These are phyloP conservation scores for Syncephalastrum sp. DNA, from an alignment of 371 early-diverging fungal genomes.

Conservation along the genomic window DNA sequence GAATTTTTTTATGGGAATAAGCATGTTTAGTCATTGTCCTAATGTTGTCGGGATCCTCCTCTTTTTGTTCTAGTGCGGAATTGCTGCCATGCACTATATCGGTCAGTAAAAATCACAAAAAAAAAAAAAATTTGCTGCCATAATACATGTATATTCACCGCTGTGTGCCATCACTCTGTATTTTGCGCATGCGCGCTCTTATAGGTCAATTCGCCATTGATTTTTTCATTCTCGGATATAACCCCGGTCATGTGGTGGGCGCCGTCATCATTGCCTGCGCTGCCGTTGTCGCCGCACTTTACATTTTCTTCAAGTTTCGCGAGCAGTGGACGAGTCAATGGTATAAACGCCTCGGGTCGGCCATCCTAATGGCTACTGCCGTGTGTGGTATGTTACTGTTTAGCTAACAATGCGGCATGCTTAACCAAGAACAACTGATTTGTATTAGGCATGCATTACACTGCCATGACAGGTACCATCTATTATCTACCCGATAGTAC, in stretches of 20 bases:
- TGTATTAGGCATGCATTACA: constrained; percentile 45
- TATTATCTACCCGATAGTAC: constrained; percentile 21
- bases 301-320: constrained; percentile 45
- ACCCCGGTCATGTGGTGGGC: constrained; percentile 22
- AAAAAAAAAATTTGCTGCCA: too few species aligned
- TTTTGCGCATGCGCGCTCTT: not conserved
- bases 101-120: constrained; percentile 20
- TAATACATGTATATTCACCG: not conserved
- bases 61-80: constrained; percentile 27
- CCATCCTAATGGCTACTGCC: constrained; percentile 42
- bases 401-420: not conserved
- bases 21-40: constrained; percentile 2
- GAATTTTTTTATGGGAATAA: constrained; percentile 1
- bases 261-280: constrained; percentile 35
- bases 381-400: constrained; percentile 33
- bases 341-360: constrained; percentile 45
- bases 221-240: constrained; percentile 28
- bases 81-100: constrained; percentile 44
- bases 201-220: constrained; percentile 47
- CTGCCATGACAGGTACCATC: constrained; percentile 38
- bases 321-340: constrained; percentile 46
- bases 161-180: too few species aligned
- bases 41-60: not conserved
- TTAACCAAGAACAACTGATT: not conserved
- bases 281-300: constrained; percentile 35